Conservation (phyloP, 2,329 filamentous ascomycete species). For the Xylaria sp. region DNA sequence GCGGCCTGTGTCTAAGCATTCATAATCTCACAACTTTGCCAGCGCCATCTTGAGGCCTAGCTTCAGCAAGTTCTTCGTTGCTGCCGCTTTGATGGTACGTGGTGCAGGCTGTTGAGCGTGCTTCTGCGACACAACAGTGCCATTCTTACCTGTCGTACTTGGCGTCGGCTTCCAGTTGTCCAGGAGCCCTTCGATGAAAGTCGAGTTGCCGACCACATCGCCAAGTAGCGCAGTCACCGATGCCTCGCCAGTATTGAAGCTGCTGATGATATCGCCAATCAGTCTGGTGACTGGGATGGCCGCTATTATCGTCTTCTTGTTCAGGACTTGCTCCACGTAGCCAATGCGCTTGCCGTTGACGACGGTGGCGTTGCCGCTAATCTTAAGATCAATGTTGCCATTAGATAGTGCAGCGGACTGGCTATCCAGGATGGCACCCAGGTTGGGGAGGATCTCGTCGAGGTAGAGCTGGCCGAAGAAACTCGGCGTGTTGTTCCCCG, state of each 20-base stretch:
- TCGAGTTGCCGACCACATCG: slow-evolving; percentile 37
- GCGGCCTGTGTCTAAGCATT: slow-evolving; percentile 10
- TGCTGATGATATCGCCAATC: slow-evolving; percentile 35
- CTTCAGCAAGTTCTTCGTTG: slow-evolving; percentile 29
- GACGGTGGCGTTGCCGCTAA: slow-evolving; percentile 38
- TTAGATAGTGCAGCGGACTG: slow-evolving; percentile 35
- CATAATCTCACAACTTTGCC: slow-evolving; percentile 18
- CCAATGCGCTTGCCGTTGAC: slow-evolving; percentile 40
- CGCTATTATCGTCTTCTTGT: slow-evolving; percentile 34
- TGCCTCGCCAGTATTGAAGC: slow-evolving; percentile 29
- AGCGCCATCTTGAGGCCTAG: slow-evolving; percentile 28
- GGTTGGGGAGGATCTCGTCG: slow-evolving; percentile 38
- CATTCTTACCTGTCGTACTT: slow-evolving; percentile 1
- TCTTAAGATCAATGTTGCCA: slow-evolving; percentile 39
- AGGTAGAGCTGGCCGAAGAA: slow-evolving; percentile 41
- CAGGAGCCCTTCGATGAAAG: slow-evolving; percentile 35
- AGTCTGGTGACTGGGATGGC: slow-evolving; percentile 37
- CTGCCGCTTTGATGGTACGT: slow-evolving; percentile 20
- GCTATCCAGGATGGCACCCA: slow-evolving; percentile 36
- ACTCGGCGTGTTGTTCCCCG: slow-evolving; percentile 38
- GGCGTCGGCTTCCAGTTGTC: slow-evolving; percentile 32
- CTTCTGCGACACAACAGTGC: slow-evolving; percentile 6
- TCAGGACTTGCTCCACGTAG: slow-evolving; percentile 42
- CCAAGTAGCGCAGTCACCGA: slow-evolving; percentile 34
- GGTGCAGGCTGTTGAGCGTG: slow-evolving; percentile 14